Conservation (phyloP, 73 alveolate genomes). For the Tetrahymena thermophila region DNA sequence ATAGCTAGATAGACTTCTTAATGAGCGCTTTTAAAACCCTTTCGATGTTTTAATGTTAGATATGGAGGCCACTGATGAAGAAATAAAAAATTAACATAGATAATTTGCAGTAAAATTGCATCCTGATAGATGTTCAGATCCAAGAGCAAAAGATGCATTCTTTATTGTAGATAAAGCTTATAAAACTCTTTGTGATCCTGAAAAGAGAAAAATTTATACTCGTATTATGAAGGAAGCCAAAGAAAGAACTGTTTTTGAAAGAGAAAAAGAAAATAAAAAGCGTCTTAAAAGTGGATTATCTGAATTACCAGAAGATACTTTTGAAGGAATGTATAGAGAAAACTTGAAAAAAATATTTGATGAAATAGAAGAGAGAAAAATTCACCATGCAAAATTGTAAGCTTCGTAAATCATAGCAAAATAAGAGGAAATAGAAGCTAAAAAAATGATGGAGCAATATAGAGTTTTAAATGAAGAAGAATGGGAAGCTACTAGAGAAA, state of each 20-base stretch:
- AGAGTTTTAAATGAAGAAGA: constrained; percentile 76
- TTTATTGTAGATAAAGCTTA: constrained; percentile 84
- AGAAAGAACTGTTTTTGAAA: constrained; percentile 81
- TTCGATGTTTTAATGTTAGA: constrained; percentile 80
- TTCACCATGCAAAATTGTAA: constrained; percentile 70
- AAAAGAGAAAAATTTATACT: constrained; percentile 64
- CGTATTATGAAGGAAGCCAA: constrained; percentile 92
- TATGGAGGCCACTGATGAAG: constrained; percentile 84
- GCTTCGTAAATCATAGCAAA: constrained; percentile 64
- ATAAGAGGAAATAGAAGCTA: constrained; percentile 79
- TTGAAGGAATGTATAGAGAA: constrained; percentile 63
- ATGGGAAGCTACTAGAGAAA: constrained; percentile 93
- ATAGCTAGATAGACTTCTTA: constrained; percentile 30
- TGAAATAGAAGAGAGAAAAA: constrained; percentile 89
- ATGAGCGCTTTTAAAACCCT: constrained; percentile 66
- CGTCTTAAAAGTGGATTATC: constrained; percentile 71
- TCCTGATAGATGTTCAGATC: constrained; percentile 90
- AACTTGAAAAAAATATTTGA: constrained; percentile 79
- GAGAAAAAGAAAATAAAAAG: constrained; percentile 73
- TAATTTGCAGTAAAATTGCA: constrained; percentile 74
- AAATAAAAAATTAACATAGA: constrained; percentile 75
- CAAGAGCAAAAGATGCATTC: constrained; percentile 85
- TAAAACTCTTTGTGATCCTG: constrained; percentile 80
- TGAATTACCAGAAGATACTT: constrained; percentile 65
- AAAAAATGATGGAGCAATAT: constrained; percentile 61